A percentile compares a stretch with the other conserved stretches of the same genome.
Conservation (phyloP, 495 filamentous ascomycete genomes). For the Rusavskia elegans region DNA sequence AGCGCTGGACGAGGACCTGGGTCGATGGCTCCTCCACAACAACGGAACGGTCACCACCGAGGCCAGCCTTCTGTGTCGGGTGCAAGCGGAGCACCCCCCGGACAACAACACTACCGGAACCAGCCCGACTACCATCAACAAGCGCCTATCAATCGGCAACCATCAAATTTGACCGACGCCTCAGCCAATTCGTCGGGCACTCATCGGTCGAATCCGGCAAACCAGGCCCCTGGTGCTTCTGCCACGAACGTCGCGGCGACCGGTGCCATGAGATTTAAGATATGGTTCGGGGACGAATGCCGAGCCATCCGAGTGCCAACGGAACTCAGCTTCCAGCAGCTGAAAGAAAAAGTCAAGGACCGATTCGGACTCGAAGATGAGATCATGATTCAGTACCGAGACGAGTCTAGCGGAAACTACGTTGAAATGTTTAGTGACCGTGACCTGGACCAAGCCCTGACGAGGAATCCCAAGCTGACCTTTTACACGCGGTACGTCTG, state of each 20-base stretch:
- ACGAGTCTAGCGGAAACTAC: slow-evolving; percentile 57
- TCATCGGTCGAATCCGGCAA: slow-evolving; percentile 5
- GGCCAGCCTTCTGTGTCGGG: slow-evolving; percentile 29
- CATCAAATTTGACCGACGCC: slow-evolving; percentile 56
- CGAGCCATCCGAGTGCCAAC: slow-evolving; percentile 79
- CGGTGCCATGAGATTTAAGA: slow-evolving; percentile 73
- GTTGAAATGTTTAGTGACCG: slow-evolving; percentile 59
- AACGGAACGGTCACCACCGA: slow-evolving; percentile 44
- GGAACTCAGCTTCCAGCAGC: slow-evolving; percentile 59
- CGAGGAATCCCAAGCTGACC: slow-evolving; percentile 73
- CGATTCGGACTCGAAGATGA: slow-evolving; percentile 60
- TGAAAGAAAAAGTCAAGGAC: slow-evolving; percentile 68
- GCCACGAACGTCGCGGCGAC: slow-evolving; percentile 16
- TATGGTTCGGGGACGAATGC: slow-evolving; percentile 78
- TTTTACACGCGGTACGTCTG: slow-evolving; percentile 51
- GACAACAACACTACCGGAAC: slow-evolving; percentile 23
- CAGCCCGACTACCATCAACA: slow-evolving; percentile 22
- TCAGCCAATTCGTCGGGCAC: slow-evolving; percentile 23
- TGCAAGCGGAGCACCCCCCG: slow-evolving; percentile 22
- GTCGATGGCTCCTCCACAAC: slow-evolving; percentile 30
- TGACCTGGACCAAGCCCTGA: slow-evolving; percentile 65
- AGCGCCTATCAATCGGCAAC: slow-evolving; percentile 46
- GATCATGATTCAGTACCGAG: slow-evolving; percentile 67
- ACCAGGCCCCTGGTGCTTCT: slow-evolving; percentile 21
- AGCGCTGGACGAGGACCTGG: slow-evolving; percentile 29